Evolutionary conservation across 495 filamentous ascomycete genomes (phyloP), one percentile per base, ranked within the genome.

Genomic region (Hypoxylon trugodes): DNA sequence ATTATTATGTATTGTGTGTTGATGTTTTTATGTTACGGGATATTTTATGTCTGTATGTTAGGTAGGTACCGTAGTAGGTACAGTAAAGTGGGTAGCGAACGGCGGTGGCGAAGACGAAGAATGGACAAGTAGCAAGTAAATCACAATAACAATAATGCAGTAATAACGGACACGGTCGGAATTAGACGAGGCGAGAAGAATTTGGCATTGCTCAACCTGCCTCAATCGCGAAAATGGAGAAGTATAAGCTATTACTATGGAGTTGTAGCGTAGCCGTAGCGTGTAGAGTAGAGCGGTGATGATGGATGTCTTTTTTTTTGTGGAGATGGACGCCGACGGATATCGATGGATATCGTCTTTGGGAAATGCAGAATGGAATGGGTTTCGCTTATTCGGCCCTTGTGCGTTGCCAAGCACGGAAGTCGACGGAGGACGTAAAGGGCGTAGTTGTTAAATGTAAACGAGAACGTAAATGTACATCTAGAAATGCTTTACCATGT

Each of bases 401-500:
- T 52, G 48, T 52, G 48, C 48, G 48, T 22, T 38, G 48, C 48
- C 48, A 52, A 52, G 48, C 48, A n/a, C 48, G 48, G 48, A 40
- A 26, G 21, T 32, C 35, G 19, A 38, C 33, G 33, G 47, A 26
- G 43, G 33, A 30, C 43, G 9, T 33, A n/a, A 47, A 47, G 33
- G 25, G 13, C 26, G 43, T 12, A 28, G 21, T 47, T 19, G 28
- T 33, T 25, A 48, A 30, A 41, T 10, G 24, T 35, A n/a, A n/a
- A n/a, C n/a, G n/a, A n/a, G n/a, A n/a, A n/a, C 13, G n/a, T n/a
- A n/a, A n/a, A n/a, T 47, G 41, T 47, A 32, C 13, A 15, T 15
- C 13, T 47, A 47, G 19, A 32, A 22, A 13, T 6, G n/a, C n/a
- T n/a, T n/a, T n/a, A n/a, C n/a, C n/a, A n/a, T n/a, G n/a, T n/a